Base-by-base conservation (phyloP, 2,329 filamentous ascomycete genomes). In the Trichoderma citrinoviride region DNA sequence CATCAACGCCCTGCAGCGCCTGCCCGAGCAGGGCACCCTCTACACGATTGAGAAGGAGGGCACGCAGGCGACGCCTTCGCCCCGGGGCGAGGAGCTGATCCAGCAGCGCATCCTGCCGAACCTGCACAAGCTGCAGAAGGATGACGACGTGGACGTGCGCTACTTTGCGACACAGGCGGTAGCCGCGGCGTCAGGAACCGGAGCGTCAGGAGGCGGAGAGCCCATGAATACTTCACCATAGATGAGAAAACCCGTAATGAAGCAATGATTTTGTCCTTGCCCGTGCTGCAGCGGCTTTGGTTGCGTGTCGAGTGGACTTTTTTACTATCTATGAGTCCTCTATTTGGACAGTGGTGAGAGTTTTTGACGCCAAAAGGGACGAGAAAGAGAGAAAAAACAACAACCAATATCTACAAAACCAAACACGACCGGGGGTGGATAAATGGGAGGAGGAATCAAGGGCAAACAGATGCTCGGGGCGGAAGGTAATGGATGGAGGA, bases 121-220 rank as follows among this genome's bases (percentile, higher is more conserved):
- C 76, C 81, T 99, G 71, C 91, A 94, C 82, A 97, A 97, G 83
- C 84, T 99, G 73, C 93, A 97, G 82, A 91, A 94, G 80, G 95
- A 99, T 76, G 92, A 96, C 70, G 95, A 99, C 80, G 94, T 98
- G 71, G 95, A 99, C 80, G 95, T 99, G 74, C 88, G 95, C 77
- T 99, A 94, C 83, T 99, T 97, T 80, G 95, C 95, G 69, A 96
- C 93, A 67, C 96, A 92, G 69, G 94, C 95, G 55, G 89, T 90
- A 67, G 87, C 85, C 77, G 80, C 79, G 58, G 83, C 84, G 65
- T 79, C 80, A 55, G 82, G 81, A 50, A 70, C 75, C 61, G 64
- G 64, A 52, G 29, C 64, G 40, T 53, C 61, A 49, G 46, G 60
- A 37, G 79, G 80, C 65, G 83, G 83, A 65, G 85, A 87, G 71